Evolutionary conservation across 352 stramenopile genomes (phyloP).

Genomic region (Globisporangium heterothallicum): DNA sequence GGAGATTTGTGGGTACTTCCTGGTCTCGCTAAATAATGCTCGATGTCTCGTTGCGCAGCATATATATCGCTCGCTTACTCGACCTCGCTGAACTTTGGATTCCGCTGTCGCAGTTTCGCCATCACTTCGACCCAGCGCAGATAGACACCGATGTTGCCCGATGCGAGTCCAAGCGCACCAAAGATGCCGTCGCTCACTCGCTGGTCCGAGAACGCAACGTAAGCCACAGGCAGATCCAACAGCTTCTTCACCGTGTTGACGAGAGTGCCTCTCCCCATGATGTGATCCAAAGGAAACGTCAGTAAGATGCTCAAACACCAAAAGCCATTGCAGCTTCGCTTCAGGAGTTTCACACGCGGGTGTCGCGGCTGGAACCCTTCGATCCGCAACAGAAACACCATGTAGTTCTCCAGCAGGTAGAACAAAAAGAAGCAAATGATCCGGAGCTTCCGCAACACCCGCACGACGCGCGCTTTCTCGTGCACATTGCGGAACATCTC

Average conservation of each 20-base stretch:
- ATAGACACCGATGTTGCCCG: constrained; percentile 39
- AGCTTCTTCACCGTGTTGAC: constrained; percentile 48
- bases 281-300: constrained; percentile 40
- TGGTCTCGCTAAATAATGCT: no score
- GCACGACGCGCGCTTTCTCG: constrained; percentile 21
- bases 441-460: constrained; percentile 34
- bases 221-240: constrained; percentile 49
- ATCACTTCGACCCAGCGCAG: constrained; percentile 42
- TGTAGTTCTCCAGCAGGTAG: constrained; percentile 60
- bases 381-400: constrained; percentile 42
- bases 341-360: constrained; percentile 25
- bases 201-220: constrained; percentile 30
- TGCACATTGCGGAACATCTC: constrained; percentile 40
- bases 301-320: constrained; percentile 60
- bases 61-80: no score
- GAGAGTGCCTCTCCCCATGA: constrained; percentile 25
- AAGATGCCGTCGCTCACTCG: constrained; percentile 53
- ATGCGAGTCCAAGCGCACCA: constrained; percentile 35
- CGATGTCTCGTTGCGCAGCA: no score
- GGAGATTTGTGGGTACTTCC: no score
- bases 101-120: constrained; percentile 24
- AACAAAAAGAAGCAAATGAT: constrained; percentile 64
- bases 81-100: no score
- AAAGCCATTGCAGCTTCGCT: constrained; percentile 39
- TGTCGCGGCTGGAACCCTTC: constrained; percentile 26